Base-by-base conservation (phyloP, 805 yeast genomes). In the Babjeviella inositovora region DNA sequence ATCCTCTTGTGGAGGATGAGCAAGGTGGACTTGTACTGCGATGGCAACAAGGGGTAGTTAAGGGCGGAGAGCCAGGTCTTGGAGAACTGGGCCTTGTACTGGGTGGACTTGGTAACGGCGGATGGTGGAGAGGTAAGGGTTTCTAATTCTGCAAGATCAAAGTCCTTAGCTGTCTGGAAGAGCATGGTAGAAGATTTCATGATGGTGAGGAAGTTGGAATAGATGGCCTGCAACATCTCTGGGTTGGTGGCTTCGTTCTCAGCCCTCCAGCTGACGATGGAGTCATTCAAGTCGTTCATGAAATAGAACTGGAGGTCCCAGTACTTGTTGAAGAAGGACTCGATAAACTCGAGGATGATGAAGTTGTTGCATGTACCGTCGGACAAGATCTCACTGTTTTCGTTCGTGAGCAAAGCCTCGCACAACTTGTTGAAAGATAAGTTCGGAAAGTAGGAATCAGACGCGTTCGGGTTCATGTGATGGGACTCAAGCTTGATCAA, bases 271-370 rank as follows among this genome's bases (percentile, higher is more conserved):
- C 37, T 27, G n/a, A n/a, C n/a, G n/a, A n/a, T n/a, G n/a, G n/a
- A n/a, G 4, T 41, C 38, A 17, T 28, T 33, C 12, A 70, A 41
- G 33, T 62, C 70, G 18, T 57, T 50, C 38, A 74, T 69, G 33
- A 80, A 73, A 38, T 72, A 77, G 39, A 56, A 81, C 34, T 84
- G 80, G 27, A 87, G 47, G 42, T 87, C 98, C 55, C 79, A 79
- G 43, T 62, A 66, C 33, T 57, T 57, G 15, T 38, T 37, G 37
- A 72, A 72, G 29, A 63, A 70, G 14, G 50, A 52, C 12, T 59
- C 68, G 14, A 56, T 36, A 37, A 77, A 79, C 39, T 75, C 81
- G 23, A 55, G 41, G 9, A 68, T 28, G 8, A 62, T 41, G 24
- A 63, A 56, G 37, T 57, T 61, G 9, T 13, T 5, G 26, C 29